Base-by-base conservation (phyloP, 2,329 filamentous ascomycete genomes). In the Aplosporella prunicola region DNA sequence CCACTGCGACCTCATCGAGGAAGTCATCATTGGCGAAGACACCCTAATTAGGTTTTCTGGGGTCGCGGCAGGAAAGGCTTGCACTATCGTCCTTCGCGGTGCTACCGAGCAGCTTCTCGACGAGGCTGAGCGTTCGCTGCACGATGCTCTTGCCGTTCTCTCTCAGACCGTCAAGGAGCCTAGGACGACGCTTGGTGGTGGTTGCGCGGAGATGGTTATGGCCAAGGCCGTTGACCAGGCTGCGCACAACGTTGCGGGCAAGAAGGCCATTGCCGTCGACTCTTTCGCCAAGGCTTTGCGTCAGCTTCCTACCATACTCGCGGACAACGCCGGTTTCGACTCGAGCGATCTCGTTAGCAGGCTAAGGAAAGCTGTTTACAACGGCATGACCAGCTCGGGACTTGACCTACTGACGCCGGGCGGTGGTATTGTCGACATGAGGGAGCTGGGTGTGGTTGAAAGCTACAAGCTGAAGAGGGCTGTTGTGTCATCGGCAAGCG, bases 151-250 rank as follows among this genome's bases (percentile, higher is more conserved):
- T 41, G 91, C 91, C 10, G 91, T 98, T 9, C 76, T 98, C 26
- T 96, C 89, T 8, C 91, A 98, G 64, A 98, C 91, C 2, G 84
- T 98, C 51, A 84, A 82, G 61, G 88, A 95, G 64, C 91, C 91
- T 35, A 79, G 85, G 58, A 93, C 88, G 27, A 96, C 91, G 0
- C 78, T 98, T 3, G 91, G 91, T 36, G 91, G 91, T 56, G 91
- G 91, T 18, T 96, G 87, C 56, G 88, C 89, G 4, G 91, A 98
- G 74, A 96, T 96, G 89, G 69, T 93, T 50, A 98, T 98, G 91
- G 85, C 89, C 47, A 94, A 95, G 72, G 91, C 91, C 6, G 91
- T 98, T 15, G 89, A 95, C 57, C 83, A 82, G 43, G 86, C 86
- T 5, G 88, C 88, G 15, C 88, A 93, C 44, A 89, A 93, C 52